These are phyloP conservation scores for Dryas alaskensis DNA, from an alignment of 306 rosid species.

Conservation along the genomic window DNA sequence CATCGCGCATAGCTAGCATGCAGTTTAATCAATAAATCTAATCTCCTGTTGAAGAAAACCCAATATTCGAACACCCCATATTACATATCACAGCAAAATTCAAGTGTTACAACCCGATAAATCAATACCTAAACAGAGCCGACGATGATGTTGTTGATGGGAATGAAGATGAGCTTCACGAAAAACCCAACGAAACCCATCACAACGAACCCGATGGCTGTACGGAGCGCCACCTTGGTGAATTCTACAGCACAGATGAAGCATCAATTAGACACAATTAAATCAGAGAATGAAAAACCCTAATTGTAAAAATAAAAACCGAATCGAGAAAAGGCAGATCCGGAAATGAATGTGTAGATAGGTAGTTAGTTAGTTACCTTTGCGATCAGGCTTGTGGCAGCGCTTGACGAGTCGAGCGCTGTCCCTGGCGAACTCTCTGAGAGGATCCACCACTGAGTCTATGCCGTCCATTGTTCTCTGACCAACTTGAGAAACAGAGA, in stretches of 20 bases:
- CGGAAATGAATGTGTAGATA: background rate
- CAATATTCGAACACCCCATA: too few relatives aligned
- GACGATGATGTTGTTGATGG: slow-evolving; percentile 55
- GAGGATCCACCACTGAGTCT: slow-evolving; percentile 51
- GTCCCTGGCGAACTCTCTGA: slow-evolving; percentile 54
- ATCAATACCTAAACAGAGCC: slow-evolving; percentile 39
- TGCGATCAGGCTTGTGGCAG: slow-evolving; percentile 59
- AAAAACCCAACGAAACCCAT: slow-evolving; percentile 59
- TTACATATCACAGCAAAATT: too few relatives aligned
- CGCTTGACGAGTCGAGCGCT: slow-evolving; percentile 55
- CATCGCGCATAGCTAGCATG: too few relatives aligned
- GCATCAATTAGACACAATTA: too few relatives aligned
- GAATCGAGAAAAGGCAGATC: slow-evolving; percentile 8
- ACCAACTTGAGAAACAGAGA: background rate
- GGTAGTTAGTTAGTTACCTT: slow-evolving; percentile 23
- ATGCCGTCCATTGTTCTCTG: slow-evolving; percentile 45
- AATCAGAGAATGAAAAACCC: background rate
- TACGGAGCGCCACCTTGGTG: slow-evolving; percentile 52
- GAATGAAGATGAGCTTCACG: slow-evolving; percentile 54
- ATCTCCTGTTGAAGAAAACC: too few relatives aligned
- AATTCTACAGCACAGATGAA: slow-evolving; percentile 32
- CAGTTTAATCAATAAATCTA: too few relatives aligned
- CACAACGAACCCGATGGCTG: slow-evolving; percentile 54
- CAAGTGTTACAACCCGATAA: background rate
- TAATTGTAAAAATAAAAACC: background rate